A percentile compares a stretch with the other conserved stretches of the same genome.
phyloP scores from a whole-genome alignment of 208 protist species.

The Leishmania major region DNA sequence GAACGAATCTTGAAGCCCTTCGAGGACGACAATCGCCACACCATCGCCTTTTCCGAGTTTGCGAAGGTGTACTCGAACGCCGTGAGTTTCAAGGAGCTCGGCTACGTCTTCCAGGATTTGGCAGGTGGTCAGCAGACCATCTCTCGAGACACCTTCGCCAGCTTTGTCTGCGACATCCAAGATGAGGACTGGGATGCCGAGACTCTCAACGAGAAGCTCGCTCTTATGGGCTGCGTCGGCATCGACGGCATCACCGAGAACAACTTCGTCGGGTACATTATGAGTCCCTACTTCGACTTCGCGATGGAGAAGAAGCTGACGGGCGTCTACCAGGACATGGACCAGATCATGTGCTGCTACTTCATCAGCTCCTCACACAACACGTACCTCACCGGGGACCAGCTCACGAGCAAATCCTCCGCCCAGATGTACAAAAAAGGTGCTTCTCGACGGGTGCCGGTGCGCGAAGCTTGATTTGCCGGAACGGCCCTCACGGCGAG shows the following conservation, averaged over 20 bases:
- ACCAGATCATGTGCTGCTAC: slow-evolving; percentile 80
- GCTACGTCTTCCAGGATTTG: slow-evolving; percentile 51
- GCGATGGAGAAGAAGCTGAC: slow-evolving; percentile 36
- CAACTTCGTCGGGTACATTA: slow-evolving; percentile 55
- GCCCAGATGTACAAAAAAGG: slow-evolving; percentile 71
- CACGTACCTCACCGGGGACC: slow-evolving; percentile 95
- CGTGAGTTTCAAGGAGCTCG: slow-evolving; percentile 55
- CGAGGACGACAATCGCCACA: slow-evolving; percentile 21
- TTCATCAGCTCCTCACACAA: slow-evolving; percentile 96
- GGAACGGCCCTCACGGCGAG: slow-evolving; percentile 67
- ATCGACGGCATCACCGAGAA: slow-evolving; percentile 27
- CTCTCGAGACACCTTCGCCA: slow-evolving; percentile 43
- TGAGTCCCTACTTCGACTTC: slow-evolving; percentile 33
- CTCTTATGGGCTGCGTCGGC: slow-evolving; percentile 42
- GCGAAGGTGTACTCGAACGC: slow-evolving; percentile 46
- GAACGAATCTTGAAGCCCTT: slow-evolving; percentile 38
- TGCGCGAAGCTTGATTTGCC: slow-evolving; percentile 91
- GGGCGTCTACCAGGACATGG: slow-evolving; percentile 86
- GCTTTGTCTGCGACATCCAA: slow-evolving; percentile 52
- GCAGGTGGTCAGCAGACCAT: slow-evolving; percentile 31
- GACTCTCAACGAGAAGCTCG: slow-evolving; percentile 42
- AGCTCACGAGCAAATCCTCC: slow-evolving; percentile 74
- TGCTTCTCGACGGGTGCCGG: slow-evolving; percentile 71
- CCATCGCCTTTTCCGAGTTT: slow-evolving; percentile 49
- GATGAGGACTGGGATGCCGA: slow-evolving; percentile 41